Evolutionary conservation across 169 alveolate species (phyloP).

Genomic region (Plasmodium fragile): DNA sequence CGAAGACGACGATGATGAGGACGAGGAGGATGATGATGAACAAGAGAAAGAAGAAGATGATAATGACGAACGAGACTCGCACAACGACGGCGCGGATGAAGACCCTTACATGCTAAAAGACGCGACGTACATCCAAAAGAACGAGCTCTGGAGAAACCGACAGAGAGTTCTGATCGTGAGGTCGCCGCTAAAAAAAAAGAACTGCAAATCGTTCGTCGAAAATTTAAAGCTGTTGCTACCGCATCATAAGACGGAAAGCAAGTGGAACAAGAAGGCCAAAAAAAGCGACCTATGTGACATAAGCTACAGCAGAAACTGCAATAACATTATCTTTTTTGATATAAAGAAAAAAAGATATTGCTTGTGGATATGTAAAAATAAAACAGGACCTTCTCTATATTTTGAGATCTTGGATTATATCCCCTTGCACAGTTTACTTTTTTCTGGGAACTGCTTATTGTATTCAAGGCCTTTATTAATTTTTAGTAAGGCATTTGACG

Average conservation of each 20-base stretch:
- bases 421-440: slow-evolving; percentile 59
- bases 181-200: slow-evolving; percentile 95
- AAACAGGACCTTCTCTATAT: slow-evolving; percentile 97
- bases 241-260: slow-evolving; percentile 92
- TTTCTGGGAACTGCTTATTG: slow-evolving; percentile 95
- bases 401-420: slow-evolving; percentile 91
- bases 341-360: slow-evolving; percentile 92
- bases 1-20: background rate
- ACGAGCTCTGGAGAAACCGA: slow-evolving; percentile 94
- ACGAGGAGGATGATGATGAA: background rate
- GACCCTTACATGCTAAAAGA: slow-evolving; percentile 91
- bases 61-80: background rate
- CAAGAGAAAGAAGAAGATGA: background rate
- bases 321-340: slow-evolving; percentile 93
- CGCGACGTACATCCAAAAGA: slow-evolving; percentile 89
- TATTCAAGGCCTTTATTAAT: slow-evolving; percentile 95
- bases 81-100: slow-evolving; percentile 28
- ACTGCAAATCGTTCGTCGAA: slow-evolving; percentile 94
- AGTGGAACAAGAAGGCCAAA: slow-evolving; percentile 91
- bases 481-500: slow-evolving; percentile 91
- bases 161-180: slow-evolving; percentile 96
- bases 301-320: slow-evolving; percentile 89
- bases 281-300: slow-evolving; percentile 87
- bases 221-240: slow-evolving; percentile 97
- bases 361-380: slow-evolving; percentile 95